Conservation (phyloP, 2,329 filamentous ascomycete species). For the Sporothrix globosa region DNA sequence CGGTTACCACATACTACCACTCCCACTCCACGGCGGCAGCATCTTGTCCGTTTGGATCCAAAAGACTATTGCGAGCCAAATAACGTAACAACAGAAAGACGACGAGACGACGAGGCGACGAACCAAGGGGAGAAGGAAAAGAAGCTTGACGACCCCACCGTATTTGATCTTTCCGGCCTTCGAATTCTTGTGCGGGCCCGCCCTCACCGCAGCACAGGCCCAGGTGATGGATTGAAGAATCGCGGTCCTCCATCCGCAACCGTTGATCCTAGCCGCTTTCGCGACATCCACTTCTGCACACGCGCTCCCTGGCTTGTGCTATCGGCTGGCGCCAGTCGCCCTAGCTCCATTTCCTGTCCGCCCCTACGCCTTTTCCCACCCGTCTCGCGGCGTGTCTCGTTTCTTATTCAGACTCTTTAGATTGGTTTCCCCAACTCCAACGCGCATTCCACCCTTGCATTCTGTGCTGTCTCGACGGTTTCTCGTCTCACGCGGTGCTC, state of each 20-base stretch:
- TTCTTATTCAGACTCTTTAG: conserved; percentile 9
- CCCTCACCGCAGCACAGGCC: neutral
- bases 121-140: neutral
- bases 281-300: conserved; percentile 10
- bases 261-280: conserved; percentile 9
- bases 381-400: conserved; percentile 14
- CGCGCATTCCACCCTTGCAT: conserved; percentile 17
- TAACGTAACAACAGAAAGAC: neutral
- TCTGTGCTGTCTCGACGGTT: neutral
- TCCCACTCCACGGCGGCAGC: neutral
- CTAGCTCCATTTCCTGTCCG: conserved; percentile 2
- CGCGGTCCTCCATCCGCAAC: conserved; percentile 7
- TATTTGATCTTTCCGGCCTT: neutral
- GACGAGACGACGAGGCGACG: neutral
- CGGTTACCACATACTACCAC: neutral
- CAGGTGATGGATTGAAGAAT: conserved; percentile 7
- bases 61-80: neutral
- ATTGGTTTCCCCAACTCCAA: neutral
- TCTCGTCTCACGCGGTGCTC: conserved; percentile 15
- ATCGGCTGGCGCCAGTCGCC: conserved; percentile 4
- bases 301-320: conserved; percentile 12
- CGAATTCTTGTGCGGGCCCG: neutral
- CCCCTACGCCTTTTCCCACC: neutral
- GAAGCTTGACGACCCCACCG: neutral
- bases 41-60: neutral